phyloP scores from a whole-genome alignment of 2,329 filamentous ascomycete species.

The Rhynchosporium secalis region DNA sequence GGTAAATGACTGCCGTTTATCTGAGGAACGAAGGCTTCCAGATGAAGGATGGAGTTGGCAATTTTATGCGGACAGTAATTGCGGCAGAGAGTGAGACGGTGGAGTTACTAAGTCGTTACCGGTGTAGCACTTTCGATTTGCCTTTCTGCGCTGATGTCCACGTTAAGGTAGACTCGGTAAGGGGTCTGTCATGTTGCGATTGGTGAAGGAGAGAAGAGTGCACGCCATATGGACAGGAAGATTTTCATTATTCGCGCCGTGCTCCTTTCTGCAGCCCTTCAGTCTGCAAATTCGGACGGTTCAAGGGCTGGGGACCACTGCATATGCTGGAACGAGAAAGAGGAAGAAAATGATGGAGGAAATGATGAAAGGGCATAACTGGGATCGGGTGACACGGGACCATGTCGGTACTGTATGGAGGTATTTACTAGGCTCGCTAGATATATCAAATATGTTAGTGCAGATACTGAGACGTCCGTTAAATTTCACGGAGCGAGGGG shows the following conservation, averaged over 20 bases:
- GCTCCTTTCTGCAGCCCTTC: constrained; percentile 2
- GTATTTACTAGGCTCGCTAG: background rate
- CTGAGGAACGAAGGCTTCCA: constrained; percentile 12
- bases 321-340: background rate
- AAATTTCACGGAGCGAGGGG: background rate
- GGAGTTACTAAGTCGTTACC: background rate
- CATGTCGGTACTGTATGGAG: constrained; percentile 3
- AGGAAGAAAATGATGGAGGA: background rate
- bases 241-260: constrained; percentile 3
- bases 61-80: background rate
- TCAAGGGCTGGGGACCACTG: background rate
- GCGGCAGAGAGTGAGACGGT: constrained; percentile 13
- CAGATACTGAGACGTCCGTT: constrained; percentile 11
- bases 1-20: constrained; percentile 2
- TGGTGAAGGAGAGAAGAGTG: constrained; percentile 20
- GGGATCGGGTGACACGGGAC: background rate
- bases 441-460: background rate
- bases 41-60: constrained; percentile 16
- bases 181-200: constrained; percentile 21
- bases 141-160: constrained; percentile 16
- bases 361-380: background rate
- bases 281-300: background rate
- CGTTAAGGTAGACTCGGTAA: constrained; percentile 12
- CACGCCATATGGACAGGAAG: constrained; percentile 1
- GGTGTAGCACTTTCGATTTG: constrained; percentile 13